These are phyloP conservation scores for Schizophyllum commune DNA, from an alignment of 1,284 basidiomycete genomes.

Conservation along the genomic window DNA sequence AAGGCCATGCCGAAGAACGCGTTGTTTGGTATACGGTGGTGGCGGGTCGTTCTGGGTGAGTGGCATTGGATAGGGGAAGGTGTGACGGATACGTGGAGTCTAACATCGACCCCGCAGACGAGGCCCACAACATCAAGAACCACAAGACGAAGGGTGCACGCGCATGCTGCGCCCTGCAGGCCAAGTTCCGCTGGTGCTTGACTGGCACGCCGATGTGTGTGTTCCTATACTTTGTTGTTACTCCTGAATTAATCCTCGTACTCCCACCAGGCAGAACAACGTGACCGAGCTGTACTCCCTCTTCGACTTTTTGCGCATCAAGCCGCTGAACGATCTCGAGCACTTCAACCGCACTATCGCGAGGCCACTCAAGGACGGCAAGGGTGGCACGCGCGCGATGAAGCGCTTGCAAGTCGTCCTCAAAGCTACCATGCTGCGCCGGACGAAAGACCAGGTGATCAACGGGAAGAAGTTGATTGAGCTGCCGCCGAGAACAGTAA, in stretches of 20 bases:
- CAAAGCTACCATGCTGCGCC: constrained; percentile 84
- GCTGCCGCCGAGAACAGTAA: constrained; percentile 70
- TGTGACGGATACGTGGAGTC: background rate
- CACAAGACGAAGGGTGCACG: constrained; percentile 74
- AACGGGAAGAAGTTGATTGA: constrained; percentile 86
- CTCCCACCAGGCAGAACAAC: constrained; percentile 63
- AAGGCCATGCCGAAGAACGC: constrained; percentile 37
- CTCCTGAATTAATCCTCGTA: background rate
- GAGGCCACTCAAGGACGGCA: constrained; percentile 71
- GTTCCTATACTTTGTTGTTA: background rate
- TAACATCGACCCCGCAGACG: constrained; percentile 47
- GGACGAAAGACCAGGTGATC: constrained; percentile 75
- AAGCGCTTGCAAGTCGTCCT: constrained; percentile 82
- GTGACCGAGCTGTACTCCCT: constrained; percentile 88
- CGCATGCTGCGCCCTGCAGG: constrained; percentile 74
- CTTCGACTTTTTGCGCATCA: constrained; percentile 82
- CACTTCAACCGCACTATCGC: constrained; percentile 77
- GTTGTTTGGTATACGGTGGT: constrained; percentile 79
- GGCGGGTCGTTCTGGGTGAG: constrained; percentile 77
- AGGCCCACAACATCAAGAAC: constrained; percentile 98
- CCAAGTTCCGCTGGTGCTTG: constrained; percentile 83
- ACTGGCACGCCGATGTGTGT: constrained; percentile 85
- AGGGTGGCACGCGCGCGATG: constrained; percentile 64
- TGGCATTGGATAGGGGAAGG: background rate
- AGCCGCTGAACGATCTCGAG: constrained; percentile 76